Conservation (phyloP, 2,329 filamentous ascomycete genomes). For the Ophiostoma australiae region DNA sequence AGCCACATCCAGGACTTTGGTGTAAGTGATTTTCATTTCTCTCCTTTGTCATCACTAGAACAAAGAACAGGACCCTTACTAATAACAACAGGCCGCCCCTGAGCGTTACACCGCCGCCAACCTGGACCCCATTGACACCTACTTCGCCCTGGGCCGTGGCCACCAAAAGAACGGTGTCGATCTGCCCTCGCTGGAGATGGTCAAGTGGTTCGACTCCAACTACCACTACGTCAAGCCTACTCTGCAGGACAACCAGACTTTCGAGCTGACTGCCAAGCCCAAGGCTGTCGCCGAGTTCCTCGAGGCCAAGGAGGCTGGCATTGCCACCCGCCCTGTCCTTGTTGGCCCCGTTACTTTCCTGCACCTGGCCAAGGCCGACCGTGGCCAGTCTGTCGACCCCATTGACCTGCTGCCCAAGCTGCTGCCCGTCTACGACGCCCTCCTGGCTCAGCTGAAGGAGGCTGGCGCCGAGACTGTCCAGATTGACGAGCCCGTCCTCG, state of each 20-base stretch:
- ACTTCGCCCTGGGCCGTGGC: conserved; percentile 99
- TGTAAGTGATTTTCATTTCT: conserved; percentile 51
- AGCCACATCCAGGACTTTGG: conserved; percentile 98
- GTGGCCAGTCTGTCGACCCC: conserved; percentile 85
- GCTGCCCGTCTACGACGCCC: conserved; percentile 87
- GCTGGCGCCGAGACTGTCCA: conserved; percentile 95
- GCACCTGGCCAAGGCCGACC: conserved; percentile 95
- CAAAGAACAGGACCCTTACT: background rate
- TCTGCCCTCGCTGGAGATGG: conserved; percentile 95
- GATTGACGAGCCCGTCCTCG: conserved; percentile 95
- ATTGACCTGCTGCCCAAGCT: conserved; percentile 93
- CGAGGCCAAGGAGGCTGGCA: conserved; percentile 96
- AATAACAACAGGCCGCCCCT: conserved; percentile 63
- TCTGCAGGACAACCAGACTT: conserved; percentile 92
- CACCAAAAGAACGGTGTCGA: conserved; percentile 93
- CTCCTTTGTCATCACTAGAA: background rate
- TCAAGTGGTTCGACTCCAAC: conserved; percentile 99
- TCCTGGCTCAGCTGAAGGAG: conserved; percentile 87
- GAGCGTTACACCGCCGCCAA: conserved; percentile 90
- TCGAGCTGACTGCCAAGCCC: conserved; percentile 79
- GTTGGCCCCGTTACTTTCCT: conserved; percentile 97
- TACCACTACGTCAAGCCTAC: conserved; percentile 99
- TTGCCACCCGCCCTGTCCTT: conserved; percentile 86
- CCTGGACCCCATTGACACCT: conserved; percentile 85
- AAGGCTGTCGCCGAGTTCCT: conserved; percentile 94